Percentiles rank a stretch among this genome's conserved stretches.
Conservation (phyloP, 257 asterid genomes). For the Nicotiana noctiflora region DNA sequence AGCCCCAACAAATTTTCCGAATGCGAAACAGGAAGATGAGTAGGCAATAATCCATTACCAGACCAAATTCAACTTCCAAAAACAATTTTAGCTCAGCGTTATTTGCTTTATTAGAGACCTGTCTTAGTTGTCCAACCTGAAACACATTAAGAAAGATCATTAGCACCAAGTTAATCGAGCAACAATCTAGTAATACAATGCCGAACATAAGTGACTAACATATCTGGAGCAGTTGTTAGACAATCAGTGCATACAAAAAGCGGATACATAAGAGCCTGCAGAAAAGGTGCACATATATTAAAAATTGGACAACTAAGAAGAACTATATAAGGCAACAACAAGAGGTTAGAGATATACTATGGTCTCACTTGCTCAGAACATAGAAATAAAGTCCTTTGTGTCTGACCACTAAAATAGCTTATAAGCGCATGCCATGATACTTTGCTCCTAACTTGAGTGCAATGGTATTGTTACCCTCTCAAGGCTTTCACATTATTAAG, state of each 20-base stretch:
- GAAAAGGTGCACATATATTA: too few relatives aligned
- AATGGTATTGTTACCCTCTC: too few relatives aligned
- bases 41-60: conserved; percentile 34
- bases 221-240: background rate
- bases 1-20: conserved; percentile 1
- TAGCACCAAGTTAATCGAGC: background rate
- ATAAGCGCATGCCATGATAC: too few relatives aligned
- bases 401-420: too few relatives aligned
- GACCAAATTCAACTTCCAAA: conserved; percentile 60
- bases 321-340: too few relatives aligned
- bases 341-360: too few relatives aligned
- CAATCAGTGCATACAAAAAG: background rate
- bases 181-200: background rate
- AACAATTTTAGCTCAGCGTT: conserved; percentile 68
- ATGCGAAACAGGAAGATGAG: conserved; percentile 10
- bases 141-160: conserved; percentile 11
- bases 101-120: conserved; percentile 57
- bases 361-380: too few relatives aligned
- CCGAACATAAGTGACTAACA: background rate
- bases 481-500: too few relatives aligned
- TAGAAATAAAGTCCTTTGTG: too few relatives aligned
- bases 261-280: too few relatives aligned
- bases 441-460: too few relatives aligned
- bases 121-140: conserved; percentile 79
- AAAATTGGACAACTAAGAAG: too few relatives aligned